These are phyloP conservation scores for Penicillium brevicompactum DNA, from an alignment of 2,329 filamentous ascomycete species.

Conservation along the genomic window DNA sequence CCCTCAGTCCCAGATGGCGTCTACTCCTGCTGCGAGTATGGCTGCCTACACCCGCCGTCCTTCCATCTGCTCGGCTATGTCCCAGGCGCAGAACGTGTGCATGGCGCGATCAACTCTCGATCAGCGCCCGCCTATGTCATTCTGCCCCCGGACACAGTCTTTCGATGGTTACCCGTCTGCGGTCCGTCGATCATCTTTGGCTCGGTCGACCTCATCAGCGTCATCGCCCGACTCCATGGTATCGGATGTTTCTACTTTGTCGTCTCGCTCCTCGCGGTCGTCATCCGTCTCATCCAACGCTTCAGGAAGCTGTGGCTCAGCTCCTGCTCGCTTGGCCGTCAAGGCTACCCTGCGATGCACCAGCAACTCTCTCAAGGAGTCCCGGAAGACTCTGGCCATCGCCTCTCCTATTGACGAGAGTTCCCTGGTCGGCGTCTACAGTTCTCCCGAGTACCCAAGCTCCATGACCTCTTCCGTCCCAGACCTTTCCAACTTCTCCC, in stretches of 20 bases:
- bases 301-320: constrained; percentile 33
- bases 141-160: constrained; percentile 40
- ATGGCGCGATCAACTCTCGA: constrained; percentile 60
- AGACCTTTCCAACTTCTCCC: constrained; percentile 39
- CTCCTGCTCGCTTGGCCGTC: constrained; percentile 39
- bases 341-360: constrained; percentile 45
- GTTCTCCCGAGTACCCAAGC: constrained; percentile 38
- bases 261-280: constrained; percentile 56
- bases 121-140: constrained; percentile 45
- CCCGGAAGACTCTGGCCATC: constrained; percentile 38
- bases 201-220: constrained; percentile 54
- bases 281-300: constrained; percentile 49
- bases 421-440: constrained; percentile 35
- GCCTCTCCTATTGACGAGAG: constrained; percentile 43
- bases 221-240: constrained; percentile 66
- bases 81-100: constrained; percentile 57
- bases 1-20: constrained; percentile 55
- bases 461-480: constrained; percentile 28
- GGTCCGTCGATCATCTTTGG: constrained; percentile 52
- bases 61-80: constrained; percentile 62
- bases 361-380: constrained; percentile 41
- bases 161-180: constrained; percentile 53
- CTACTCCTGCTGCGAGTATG: constrained; percentile 64
- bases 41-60: constrained; percentile 53
- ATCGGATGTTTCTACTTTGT: constrained; percentile 60